Base-by-base conservation (phyloP, 1,284 basidiomycete species). In the Stereum hirsutum region DNA sequence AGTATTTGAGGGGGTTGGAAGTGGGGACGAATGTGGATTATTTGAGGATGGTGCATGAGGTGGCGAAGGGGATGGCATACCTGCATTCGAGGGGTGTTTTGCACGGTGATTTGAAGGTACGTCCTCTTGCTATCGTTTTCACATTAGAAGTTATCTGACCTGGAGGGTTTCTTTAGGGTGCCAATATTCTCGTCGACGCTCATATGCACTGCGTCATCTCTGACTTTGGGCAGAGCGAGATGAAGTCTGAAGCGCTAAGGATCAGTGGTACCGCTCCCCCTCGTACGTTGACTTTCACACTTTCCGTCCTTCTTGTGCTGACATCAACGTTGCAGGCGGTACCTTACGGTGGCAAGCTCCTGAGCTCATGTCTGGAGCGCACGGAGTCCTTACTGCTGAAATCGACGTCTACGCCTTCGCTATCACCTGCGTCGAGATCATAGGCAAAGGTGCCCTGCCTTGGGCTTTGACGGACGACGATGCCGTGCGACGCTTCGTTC, bases 161-260 rank as follows among this genome's bases (percentile, higher is more conserved):
- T 38, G n/a, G 11, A 11, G 12, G 21, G n/a, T 26, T 23, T 28
- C n/a, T n/a, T 24, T 48, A 88, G 79, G 83, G 74, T 6, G 67
- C 78, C 2, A 89, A 89, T 57, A 73, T 89, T 6, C 70, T 90
- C 3, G 75, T 89, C 8, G 74, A 81, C 51, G 79, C 85, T 51
- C 60, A 68, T 2, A 65, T 71, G 8, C 73, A 68, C 40, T 88
- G 83, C 48, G 67, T 87, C 30, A 77, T 89, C 43, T 75, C 81
- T 11, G 85, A 89, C 55, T 89, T 89, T 57, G 85, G 84, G 0
- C 80, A 89, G 57, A 82, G 74, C 52, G 78, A 84, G 58, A 78
- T 89, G 70, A 84, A 79, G 63, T 72, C 68, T 20, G 83, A 87
- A 54, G 78, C 71, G 3, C 77, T 70, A 52, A 68, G 74, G 23